Percentiles rank a stretch among this genome's conserved stretches.
phyloP scores from a whole-genome alignment of 169 alveolate species.

The Ichthyophthirius multifiliis region DNA sequence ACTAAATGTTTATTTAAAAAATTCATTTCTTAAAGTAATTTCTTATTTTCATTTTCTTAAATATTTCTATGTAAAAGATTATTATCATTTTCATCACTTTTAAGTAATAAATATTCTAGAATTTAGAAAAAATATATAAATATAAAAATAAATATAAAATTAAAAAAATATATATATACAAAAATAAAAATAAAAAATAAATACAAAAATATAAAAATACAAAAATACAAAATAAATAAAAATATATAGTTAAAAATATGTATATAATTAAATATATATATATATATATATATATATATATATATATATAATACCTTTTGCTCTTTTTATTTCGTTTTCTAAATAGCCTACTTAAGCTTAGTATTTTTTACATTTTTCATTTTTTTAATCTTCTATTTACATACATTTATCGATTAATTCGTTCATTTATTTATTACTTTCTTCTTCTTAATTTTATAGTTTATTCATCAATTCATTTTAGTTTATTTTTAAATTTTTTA shows the following conservation, averaged over 20 bases:
- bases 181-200: background rate
- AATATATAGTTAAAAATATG: too few relatives aligned
- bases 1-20: conserved; percentile 13
- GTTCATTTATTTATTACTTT: conserved; percentile 3
- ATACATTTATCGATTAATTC: background rate
- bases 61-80: conserved; percentile 2
- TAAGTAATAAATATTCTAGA: conserved; percentile 9
- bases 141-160: background rate
- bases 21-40: conserved; percentile 22
- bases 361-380: conserved; percentile 17
- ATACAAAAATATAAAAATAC: too few relatives aligned
- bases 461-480: conserved; percentile 5
- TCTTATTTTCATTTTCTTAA: conserved; percentile 12
- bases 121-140: background rate
- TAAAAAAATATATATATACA: background rate
- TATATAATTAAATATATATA: background rate
- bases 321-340: conserved; percentile 26
- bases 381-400: background rate
- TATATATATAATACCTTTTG: conserved; percentile 8
- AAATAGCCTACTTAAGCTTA: conserved; percentile 25
- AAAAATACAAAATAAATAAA: too few relatives aligned
- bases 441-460: conserved; percentile 12
- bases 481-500: conserved; percentile 20
- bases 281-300: background rate
- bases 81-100: conserved; percentile 28